These are phyloP conservation scores for Venturiaceae sp. DNA, from an alignment of 2,329 filamentous ascomycete genomes.

Conservation along the genomic window DNA sequence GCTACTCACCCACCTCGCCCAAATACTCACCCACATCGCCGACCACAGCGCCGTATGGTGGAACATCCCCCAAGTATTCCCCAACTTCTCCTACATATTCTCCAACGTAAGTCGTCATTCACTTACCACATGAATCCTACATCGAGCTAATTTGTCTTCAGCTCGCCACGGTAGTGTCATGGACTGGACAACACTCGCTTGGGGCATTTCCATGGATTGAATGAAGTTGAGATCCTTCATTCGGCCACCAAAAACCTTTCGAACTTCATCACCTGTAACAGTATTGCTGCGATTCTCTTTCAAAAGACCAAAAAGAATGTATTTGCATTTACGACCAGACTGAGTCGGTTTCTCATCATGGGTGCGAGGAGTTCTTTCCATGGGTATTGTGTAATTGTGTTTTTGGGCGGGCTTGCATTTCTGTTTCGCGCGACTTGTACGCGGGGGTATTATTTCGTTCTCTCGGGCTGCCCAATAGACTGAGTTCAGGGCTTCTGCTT, in stretches of 20 bases:
- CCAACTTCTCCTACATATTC: background rate
- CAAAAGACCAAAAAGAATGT: conserved; percentile 2
- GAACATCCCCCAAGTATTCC: conserved; percentile 1
- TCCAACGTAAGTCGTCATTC: background rate
- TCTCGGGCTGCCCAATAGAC: background rate
- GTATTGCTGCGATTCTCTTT: background rate
- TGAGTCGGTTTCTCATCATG: background rate
- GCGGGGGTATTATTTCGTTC: background rate
- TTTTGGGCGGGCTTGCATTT: background rate
- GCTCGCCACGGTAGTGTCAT: background rate
- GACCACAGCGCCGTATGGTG: background rate
- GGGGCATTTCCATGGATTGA: background rate
- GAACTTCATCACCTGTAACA: background rate
- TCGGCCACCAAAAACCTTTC: background rate
- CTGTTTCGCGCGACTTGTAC: background rate
- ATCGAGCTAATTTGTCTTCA: background rate
- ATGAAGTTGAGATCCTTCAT: background rate
- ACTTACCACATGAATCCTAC: background rate
- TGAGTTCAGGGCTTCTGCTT: background rate
- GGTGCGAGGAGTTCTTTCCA: background rate
- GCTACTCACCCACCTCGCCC: conserved; percentile 37
- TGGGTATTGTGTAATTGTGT: background rate
- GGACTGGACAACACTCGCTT: background rate
- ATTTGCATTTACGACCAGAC: too few species aligned
- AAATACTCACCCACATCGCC: conserved; percentile 5